A percentile compares a stretch with the other conserved stretches of the same genome.
phyloP scores from a whole-genome alignment of 176 grass and related monocot genomes.

The Triticum turgidum region DNA sequence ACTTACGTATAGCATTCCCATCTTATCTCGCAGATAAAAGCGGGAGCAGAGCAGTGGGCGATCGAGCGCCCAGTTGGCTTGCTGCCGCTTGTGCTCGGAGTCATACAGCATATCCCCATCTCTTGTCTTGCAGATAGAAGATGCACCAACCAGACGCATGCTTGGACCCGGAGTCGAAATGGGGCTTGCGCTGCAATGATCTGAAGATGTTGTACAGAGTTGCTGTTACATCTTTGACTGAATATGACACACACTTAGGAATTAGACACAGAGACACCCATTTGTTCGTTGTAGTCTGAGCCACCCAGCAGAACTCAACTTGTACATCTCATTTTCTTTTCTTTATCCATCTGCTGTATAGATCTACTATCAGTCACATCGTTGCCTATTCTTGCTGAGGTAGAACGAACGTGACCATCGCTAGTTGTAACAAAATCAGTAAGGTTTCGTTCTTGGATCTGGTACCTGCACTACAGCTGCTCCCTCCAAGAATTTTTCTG shows the following conservation, averaged over 20 bases:
- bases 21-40: constrained; percentile 39
- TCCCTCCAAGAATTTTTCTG: neutral
- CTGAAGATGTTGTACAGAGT: neutral
- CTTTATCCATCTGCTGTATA: constrained; percentile 25
- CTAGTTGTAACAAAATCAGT: neutral
- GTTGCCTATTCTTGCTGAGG: neutral
- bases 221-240: constrained; percentile 34
- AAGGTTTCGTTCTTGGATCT: neutral
- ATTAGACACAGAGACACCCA: constrained; percentile 13
- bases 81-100: neutral
- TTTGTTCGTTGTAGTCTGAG: constrained; percentile 22
- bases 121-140: neutral
- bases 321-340: constrained; percentile 15
- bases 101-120: neutral
- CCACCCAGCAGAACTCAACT: constrained; percentile 23
- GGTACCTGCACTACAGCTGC: neutral
- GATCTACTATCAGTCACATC: neutral
- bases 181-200: neutral
- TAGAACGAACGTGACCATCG: neutral
- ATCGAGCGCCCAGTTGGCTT: neutral
- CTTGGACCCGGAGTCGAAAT: neutral
- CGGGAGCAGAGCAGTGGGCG: neutral
- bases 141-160: neutral
- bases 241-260: constrained; percentile 33
- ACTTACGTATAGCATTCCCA: neutral